Base-by-base conservation (phyloP, 2,329 filamentous ascomycete species). In the Xylaria sp. region DNA sequence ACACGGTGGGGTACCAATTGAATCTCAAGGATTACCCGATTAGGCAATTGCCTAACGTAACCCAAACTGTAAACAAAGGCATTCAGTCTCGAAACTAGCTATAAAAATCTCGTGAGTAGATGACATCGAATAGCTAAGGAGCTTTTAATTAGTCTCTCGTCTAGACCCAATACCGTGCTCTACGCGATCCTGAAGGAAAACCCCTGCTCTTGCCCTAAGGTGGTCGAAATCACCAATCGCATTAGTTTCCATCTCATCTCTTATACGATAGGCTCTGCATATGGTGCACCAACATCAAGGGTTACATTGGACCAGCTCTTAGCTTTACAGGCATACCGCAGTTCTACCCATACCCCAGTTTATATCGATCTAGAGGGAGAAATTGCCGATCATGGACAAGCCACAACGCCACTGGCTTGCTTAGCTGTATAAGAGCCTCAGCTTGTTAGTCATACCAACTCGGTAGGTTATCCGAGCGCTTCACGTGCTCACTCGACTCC, bases 191-290 rank as follows among this genome's bases (percentile, higher is more conserved):
- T 20, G 34, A 25, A 34, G 60, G 13, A 23, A 37, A 20, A 20
- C 34, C 20, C 28, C 44, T 34, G 48, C 34, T 37, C n/a, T 58
- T 23, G 48, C 44, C 20, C 28, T 25, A 13, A 23, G 31, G 54
- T 54, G 37, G 55, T 50, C 39, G 48, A 8, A 25, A 34, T n/a
- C 48, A 18, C 66, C 66, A 67, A 67, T 67, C 66, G 54, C 50
- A 67, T 55, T 39, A 60, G 13, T n/a, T 46, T 55, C 54, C 18
- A 50, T 54, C 23, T 44, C 31, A 37, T 41, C 31, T 46, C 39
- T 50, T 46, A 44, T 37, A 58, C 25, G 39, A 31, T 52, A 44
- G 37, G 50, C 20, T 50, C 44, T 66, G 37, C 55, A 54, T 1
- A 34, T 59, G 18, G 18, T 48, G 15, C 20, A 15, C 41, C 25